Conservation (phyloP, 2,329 filamentous ascomycete species). For the Beauveria sp. region DNA sequence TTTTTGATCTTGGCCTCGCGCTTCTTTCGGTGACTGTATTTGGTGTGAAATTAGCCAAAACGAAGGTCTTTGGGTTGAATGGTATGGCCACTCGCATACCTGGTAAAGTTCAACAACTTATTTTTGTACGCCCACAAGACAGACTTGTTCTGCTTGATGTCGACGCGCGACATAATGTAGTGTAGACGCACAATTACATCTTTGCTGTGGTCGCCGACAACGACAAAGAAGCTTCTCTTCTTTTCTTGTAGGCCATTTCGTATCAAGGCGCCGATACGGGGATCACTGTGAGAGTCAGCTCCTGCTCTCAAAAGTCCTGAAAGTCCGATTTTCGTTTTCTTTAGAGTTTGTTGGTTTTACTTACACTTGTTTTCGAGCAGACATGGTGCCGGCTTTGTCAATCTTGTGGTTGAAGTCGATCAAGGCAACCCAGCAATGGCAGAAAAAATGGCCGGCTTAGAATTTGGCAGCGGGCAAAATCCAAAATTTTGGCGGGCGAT, state of each 20-base stretch:
- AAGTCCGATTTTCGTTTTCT: background rate
- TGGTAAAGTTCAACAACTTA: conserved; percentile 88
- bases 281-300: conserved; percentile 50
- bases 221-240: conserved; percentile 96
- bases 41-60: conserved; percentile 8
- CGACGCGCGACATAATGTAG: conserved; percentile 83
- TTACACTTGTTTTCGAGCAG: conserved; percentile 49
- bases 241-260: conserved; percentile 89
- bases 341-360: conserved; percentile 13
- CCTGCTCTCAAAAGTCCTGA: background rate
- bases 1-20: conserved; percentile 97
- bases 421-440: background rate
- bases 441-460: conserved; percentile 21
- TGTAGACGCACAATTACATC: conserved; percentile 93
- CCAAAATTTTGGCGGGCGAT: conserved; percentile 37
- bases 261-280: conserved; percentile 84
- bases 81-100: conserved; percentile 28
- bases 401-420: conserved; percentile 13
- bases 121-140: conserved; percentile 99
- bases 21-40: conserved; percentile 83
- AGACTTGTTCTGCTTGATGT: conserved; percentile 84
- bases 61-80: background rate
- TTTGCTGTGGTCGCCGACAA: conserved; percentile 89
- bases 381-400: conserved; percentile 34
- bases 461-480: conserved; percentile 19